Evolutionary conservation across 2,329 filamentous ascomycete genomes (phyloP).

Genomic region (Chrysoporthe cubensis): DNA sequence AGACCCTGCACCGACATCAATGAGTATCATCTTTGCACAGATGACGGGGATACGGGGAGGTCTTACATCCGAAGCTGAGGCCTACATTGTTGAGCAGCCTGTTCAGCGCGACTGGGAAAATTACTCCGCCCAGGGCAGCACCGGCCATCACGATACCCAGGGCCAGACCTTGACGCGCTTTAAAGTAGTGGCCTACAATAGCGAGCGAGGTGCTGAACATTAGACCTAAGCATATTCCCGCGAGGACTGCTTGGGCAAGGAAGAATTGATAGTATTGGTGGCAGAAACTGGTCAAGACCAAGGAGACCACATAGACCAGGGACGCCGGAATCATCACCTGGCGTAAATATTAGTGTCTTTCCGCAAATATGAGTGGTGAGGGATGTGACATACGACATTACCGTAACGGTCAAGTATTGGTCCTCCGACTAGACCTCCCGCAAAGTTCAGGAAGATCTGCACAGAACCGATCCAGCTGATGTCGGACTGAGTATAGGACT

Average conservation of each 20-base stretch:
- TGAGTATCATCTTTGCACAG: neutral
- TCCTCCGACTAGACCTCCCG: constrained; percentile 26
- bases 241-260: constrained; percentile 26
- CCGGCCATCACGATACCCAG: constrained; percentile 33
- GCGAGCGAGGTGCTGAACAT: constrained; percentile 40
- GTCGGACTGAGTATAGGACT: constrained; percentile 25
- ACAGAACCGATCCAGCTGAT: constrained; percentile 29
- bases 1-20: constrained; percentile 19
- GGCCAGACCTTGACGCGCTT: constrained; percentile 32
- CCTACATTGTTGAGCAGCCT: constrained; percentile 27
- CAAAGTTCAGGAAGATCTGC: constrained; percentile 28
- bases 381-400: constrained; percentile 17
- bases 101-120: constrained; percentile 30
- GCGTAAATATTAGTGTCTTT: neutral
- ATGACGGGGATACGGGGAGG: neutral
- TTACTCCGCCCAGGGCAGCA: constrained; percentile 31
- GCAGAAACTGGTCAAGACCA: constrained; percentile 27
- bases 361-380: neutral
- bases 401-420: constrained; percentile 27
- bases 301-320: constrained; percentile 25
- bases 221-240: constrained; percentile 40
- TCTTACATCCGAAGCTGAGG: constrained; percentile 29
- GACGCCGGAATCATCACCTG: constrained; percentile 27
- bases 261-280: constrained; percentile 29
- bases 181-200: constrained; percentile 35